These are phyloP conservation scores for Stagonosporopsis rhizophila DNA, from an alignment of 2,329 filamentous ascomycete genomes.

Conservation along the genomic window DNA sequence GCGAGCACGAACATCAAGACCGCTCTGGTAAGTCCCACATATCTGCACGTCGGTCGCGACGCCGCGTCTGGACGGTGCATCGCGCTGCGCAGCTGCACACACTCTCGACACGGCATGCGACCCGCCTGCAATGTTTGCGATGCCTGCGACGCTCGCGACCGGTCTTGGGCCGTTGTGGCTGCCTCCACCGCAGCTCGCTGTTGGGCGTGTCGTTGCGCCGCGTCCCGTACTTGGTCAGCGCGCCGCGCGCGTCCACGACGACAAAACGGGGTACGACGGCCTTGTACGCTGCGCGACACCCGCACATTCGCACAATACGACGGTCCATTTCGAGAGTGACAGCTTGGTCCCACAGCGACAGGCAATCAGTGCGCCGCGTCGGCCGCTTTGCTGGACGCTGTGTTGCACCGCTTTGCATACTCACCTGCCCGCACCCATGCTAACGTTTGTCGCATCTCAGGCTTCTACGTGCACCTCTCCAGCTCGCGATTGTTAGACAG, in stretches of 20 bases:
- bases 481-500: slow-evolving; percentile 38
- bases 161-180: slow-evolving; percentile 22
- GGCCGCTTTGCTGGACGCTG: slow-evolving; percentile 24
- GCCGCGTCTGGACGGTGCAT: slow-evolving; percentile 11
- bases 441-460: slow-evolving; percentile 46
- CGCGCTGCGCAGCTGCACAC: slow-evolving; percentile 6
- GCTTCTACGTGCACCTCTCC: slow-evolving; percentile 34
- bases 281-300: slow-evolving; percentile 36
- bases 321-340: slow-evolving; percentile 44
- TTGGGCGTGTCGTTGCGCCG: slow-evolving; percentile 29
- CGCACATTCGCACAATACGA: slow-evolving; percentile 36
- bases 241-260: slow-evolving; percentile 37
- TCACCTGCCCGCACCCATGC: slow-evolving; percentile 41
- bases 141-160: slow-evolving; percentile 22
- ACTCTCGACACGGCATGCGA: slow-evolving; percentile 9
- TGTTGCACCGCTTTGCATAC: slow-evolving; percentile 30
- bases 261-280: slow-evolving; percentile 42
- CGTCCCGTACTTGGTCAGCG: slow-evolving; percentile 27
- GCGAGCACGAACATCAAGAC: slow-evolving; percentile 20
- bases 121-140: slow-evolving; percentile 1
- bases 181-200: slow-evolving; percentile 19
- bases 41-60: slow-evolving; percentile 11
- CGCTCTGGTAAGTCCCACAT: slow-evolving; percentile 22
- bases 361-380: slow-evolving; percentile 40
- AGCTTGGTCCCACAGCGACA: slow-evolving; percentile 46